A percentile compares a stretch with the other conserved stretches of the same genome.
Evolutionary conservation across 805 yeast genomes (phyloP).

Genomic region (Saturnispora ahearnii): DNA sequence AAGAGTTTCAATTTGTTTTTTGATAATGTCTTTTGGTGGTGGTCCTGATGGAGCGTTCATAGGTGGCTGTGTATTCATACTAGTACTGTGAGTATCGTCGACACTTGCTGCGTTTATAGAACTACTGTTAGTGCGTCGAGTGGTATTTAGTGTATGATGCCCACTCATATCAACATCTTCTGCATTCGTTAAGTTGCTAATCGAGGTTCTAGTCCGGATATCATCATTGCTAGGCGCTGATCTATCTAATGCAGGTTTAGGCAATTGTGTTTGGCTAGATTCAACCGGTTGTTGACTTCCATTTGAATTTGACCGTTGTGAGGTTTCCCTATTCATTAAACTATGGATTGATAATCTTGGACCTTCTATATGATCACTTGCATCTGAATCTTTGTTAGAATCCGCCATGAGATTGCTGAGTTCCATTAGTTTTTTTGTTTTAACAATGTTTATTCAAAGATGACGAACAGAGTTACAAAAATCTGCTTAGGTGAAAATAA

Average conservation of each 20-base stretch:
- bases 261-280: not conserved
- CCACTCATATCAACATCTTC: slow-evolving; percentile 38
- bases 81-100: not conserved
- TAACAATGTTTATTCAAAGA: not conserved
- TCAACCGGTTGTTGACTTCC: not conserved
- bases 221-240: not conserved
- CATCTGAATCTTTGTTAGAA: slow-evolving; percentile 11
- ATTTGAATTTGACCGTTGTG: not conserved
- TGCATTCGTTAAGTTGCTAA: slow-evolving; percentile 35
- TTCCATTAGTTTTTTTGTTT: slow-evolving; percentile 18
- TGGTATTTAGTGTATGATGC: slow-evolving; percentile 29
- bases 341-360: slow-evolving; percentile 27
- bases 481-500: not conserved
- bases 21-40: slow-evolving; percentile 11
- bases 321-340: slow-evolving; percentile 23
- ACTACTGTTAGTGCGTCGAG: slow-evolving; percentile 8
- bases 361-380: not conserved
- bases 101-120: not conserved
- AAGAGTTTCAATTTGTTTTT: slow-evolving; percentile 21
- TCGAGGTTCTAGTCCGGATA: slow-evolving; percentile 21
- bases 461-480: not conserved
- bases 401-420: slow-evolving; percentile 20
- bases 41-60: not conserved
- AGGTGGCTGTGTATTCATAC: not conserved
- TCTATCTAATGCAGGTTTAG: slow-evolving; percentile 1